Evolutionary conservation across 176 grass and related monocot species (phyloP).

Genomic region (Puya raimondii): DNA sequence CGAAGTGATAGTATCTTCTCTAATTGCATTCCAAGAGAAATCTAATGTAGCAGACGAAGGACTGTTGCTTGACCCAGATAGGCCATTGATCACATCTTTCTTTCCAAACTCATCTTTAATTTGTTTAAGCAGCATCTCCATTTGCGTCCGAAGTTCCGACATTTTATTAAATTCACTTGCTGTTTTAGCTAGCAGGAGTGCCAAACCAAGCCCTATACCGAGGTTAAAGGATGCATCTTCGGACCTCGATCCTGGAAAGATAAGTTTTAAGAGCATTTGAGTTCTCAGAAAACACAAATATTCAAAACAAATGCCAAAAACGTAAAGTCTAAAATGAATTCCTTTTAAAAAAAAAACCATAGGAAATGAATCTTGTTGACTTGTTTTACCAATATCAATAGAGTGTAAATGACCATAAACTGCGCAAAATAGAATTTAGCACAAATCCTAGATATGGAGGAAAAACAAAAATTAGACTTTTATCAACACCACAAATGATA

Average conservation of each 20-base stretch:
- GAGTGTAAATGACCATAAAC: too few relatives aligned
- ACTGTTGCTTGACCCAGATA: not conserved
- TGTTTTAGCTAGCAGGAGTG: conserved; percentile 31
- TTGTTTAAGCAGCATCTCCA: conserved; percentile 43
- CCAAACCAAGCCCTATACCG: conserved; percentile 35
- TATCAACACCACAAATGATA: too few relatives aligned
- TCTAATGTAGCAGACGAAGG: conserved; percentile 1
- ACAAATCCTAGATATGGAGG: too few relatives aligned
- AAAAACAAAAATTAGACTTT: too few relatives aligned
- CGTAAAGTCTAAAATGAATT: too few relatives aligned
- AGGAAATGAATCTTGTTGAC: too few relatives aligned
- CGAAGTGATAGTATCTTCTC: not conserved
- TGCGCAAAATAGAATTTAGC: too few relatives aligned
- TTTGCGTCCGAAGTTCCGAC: conserved; percentile 44
- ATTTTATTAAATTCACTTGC: conserved; percentile 50
- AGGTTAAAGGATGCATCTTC: not conserved
- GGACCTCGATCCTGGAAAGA: not conserved
- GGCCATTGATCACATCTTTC: not conserved
- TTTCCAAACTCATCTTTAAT: conserved; percentile 24
- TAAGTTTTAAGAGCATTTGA: not conserved
- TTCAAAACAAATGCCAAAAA: not conserved
- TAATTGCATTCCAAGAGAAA: not conserved
- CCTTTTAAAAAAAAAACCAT: too few relatives aligned
- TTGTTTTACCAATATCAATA: too few relatives aligned
- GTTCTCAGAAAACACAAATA: not conserved